Evolutionary conservation across 2,329 filamentous ascomycete species (phyloP).

Genomic region (Ascochyta rabiei): DNA sequence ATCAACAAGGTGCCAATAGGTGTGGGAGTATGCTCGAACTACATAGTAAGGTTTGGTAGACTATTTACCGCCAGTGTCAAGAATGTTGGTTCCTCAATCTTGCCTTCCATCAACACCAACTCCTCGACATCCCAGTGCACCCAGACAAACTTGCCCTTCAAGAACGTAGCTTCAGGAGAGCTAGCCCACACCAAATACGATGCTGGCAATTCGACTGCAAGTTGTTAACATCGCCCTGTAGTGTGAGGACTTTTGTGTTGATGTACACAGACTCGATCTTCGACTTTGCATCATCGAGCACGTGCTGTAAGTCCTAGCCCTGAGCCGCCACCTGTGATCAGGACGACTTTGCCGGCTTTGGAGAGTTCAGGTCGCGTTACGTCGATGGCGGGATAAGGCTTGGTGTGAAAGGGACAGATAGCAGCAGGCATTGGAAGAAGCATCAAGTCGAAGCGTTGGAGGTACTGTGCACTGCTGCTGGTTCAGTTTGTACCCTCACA

Average conservation of each 20-base stretch:
- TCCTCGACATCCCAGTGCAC: slow-evolving; percentile 39
- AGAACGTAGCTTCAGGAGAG: slow-evolving; percentile 22
- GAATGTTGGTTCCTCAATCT: slow-evolving; percentile 18
- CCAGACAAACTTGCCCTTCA: slow-evolving; percentile 28
- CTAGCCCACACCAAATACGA: slow-evolving; percentile 42
- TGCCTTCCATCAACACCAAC: slow-evolving; percentile 24
- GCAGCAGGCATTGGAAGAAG: not conserved
- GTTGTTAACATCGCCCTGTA: slow-evolving; percentile 21
- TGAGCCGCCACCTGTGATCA: slow-evolving; percentile 50
- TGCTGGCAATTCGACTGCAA: slow-evolving; percentile 28
- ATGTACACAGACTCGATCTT: not conserved
- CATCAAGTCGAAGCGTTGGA: not conserved
- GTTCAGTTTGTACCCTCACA: not conserved
- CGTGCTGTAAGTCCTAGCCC: slow-evolving; percentile 49
- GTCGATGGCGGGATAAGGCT: slow-evolving; percentile 33
- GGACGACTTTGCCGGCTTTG: slow-evolving; percentile 23
- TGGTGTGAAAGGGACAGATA: not conserved
- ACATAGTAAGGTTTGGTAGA: not conserved
- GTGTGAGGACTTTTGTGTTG: slow-evolving; percentile 5
- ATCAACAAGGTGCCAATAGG: not conserved
- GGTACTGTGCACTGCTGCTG: not conserved
- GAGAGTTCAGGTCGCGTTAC: slow-evolving; percentile 35
- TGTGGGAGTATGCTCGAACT: not conserved
- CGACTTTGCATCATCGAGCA: not conserved
- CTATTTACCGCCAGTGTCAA: not conserved